Conservation (phyloP, 1,284 basidiomycete species). For the Pseudozyma pruni region DNA sequence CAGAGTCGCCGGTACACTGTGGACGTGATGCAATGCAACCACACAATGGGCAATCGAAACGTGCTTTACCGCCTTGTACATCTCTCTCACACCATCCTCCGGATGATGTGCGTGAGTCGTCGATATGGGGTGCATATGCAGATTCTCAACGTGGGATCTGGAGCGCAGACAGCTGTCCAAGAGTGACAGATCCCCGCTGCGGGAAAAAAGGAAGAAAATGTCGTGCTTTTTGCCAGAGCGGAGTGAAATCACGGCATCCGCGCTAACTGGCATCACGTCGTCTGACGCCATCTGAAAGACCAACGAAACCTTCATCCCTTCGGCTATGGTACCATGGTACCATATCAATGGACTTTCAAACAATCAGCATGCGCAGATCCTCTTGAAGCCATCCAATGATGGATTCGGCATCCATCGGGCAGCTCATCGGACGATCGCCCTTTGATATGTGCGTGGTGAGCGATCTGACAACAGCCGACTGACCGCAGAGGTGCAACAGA, state of each 20-base stretch:
- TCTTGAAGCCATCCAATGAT: not conserved
- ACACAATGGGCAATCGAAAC: no score
- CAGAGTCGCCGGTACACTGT: no score
- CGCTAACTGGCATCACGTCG: constrained; percentile 32
- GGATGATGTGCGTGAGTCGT: constrained; percentile 11
- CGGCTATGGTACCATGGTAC: not conserved
- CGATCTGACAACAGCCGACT: not conserved
- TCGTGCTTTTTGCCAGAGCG: constrained; percentile 9
- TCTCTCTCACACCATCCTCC: constrained; percentile 20
- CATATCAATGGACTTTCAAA: not conserved
- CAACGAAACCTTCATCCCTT: not conserved
- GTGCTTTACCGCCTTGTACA: not conserved
- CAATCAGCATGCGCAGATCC: not conserved
- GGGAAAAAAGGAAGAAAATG: not conserved
- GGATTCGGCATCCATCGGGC: no score
- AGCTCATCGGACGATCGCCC: not conserved
- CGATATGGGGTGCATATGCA: not conserved
- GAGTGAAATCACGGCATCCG: constrained; percentile 31
- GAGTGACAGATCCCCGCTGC: constrained; percentile 7
- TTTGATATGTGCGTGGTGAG: not conserved
- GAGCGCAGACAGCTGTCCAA: constrained; percentile 34
- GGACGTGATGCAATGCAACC: no score
- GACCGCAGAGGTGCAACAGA: constrained; percentile 17
- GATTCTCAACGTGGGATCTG: constrained; percentile 18
- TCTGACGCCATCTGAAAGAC: constrained; percentile 28